Percentiles rank a stretch among this genome's conserved stretches.
Conservation (phyloP, 768 basidiomycete species). For the Paxillus involutus region DNA sequence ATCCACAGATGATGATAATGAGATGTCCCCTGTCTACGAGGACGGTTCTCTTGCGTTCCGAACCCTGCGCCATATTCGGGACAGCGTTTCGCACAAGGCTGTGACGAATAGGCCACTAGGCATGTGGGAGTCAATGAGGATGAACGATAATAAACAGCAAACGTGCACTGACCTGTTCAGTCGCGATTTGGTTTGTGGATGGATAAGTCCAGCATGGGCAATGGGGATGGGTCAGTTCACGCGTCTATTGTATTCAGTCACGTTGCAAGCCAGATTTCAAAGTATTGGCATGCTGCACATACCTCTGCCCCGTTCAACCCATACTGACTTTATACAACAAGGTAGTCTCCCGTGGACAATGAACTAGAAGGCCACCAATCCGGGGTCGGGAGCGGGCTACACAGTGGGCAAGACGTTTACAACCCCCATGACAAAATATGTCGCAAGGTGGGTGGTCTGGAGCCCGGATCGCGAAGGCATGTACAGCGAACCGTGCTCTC, state of each 20-base stretch:
- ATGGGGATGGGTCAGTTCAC: background rate
- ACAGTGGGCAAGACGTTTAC: too few relatives aligned
- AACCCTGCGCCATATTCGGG: slow-evolving; percentile 81
- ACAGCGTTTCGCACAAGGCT: slow-evolving; percentile 74
- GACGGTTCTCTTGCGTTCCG: slow-evolving; percentile 77
- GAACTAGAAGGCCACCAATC: too few relatives aligned
- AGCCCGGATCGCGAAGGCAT: too few relatives aligned
- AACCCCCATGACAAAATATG: too few relatives aligned
- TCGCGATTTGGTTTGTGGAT: background rate
- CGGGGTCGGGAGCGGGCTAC: too few relatives aligned
- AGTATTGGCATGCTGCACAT: too few relatives aligned
- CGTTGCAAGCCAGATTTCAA: slow-evolving; percentile 4
- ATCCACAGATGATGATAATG: slow-evolving; percentile 44
- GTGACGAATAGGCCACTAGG: slow-evolving; percentile 26
- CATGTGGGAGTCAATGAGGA: background rate
- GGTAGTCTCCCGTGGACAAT: too few relatives aligned
- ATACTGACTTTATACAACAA: background rate
- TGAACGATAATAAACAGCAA: background rate
- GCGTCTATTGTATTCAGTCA: slow-evolving; percentile 19
- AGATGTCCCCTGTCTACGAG: too few relatives aligned
- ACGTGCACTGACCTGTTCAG: background rate
- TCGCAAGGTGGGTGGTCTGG: too few relatives aligned
- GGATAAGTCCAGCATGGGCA: background rate
- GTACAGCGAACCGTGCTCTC: too few relatives aligned
- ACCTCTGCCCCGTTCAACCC: too few relatives aligned